Evolutionary conservation across 2,329 filamentous ascomycete species (phyloP).

Genomic region (Ophiognomonia clavigignenti-juglandacearum): DNA sequence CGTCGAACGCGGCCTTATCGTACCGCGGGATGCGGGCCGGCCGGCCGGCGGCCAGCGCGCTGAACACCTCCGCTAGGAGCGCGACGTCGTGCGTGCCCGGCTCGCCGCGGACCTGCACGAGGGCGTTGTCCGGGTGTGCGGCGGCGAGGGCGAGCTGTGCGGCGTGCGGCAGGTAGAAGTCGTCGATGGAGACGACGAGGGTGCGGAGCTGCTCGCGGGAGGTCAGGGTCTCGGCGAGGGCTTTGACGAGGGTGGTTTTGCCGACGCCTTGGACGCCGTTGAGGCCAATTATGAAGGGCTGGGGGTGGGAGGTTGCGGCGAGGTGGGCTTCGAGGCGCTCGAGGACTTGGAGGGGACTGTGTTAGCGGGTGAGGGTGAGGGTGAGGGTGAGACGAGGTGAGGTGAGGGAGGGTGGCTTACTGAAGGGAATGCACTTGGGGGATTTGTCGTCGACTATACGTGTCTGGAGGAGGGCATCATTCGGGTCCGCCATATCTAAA

Average conservation of each 20-base stretch:
- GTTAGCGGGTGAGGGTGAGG: not conserved
- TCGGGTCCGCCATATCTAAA: slow-evolving; percentile 22
- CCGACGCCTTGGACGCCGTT: slow-evolving; percentile 90
- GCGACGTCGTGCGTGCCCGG: slow-evolving; percentile 76
- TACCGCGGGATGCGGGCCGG: slow-evolving; percentile 65
- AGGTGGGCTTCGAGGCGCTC: slow-evolving; percentile 42
- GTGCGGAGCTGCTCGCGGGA: slow-evolving; percentile 54
- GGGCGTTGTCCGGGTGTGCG: slow-evolving; percentile 63
- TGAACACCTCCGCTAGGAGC: slow-evolving; percentile 60
- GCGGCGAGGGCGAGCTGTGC: slow-evolving; percentile 62
- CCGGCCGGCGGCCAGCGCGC: slow-evolving; percentile 44
- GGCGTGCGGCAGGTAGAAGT: slow-evolving; percentile 75
- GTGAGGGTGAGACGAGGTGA: too few relatives aligned
- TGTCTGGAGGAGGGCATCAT: slow-evolving; percentile 25
- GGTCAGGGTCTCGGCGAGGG: slow-evolving; percentile 58
- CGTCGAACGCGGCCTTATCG: slow-evolving; percentile 75
- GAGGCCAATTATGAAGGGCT: slow-evolving; percentile 79
- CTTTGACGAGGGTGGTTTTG: slow-evolving; percentile 80
- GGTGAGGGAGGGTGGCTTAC: not conserved
- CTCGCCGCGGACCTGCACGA: slow-evolving; percentile 78
- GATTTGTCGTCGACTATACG: slow-evolving; percentile 72
- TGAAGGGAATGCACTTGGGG: slow-evolving; percentile 72
- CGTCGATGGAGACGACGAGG: slow-evolving; percentile 77
- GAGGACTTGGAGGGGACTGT: slow-evolving; percentile 35
- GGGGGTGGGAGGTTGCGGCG: slow-evolving; percentile 20